Evolutionary conservation across 2,329 filamentous ascomycete genomes (phyloP).

Genomic region (Periconia digitata): DNA sequence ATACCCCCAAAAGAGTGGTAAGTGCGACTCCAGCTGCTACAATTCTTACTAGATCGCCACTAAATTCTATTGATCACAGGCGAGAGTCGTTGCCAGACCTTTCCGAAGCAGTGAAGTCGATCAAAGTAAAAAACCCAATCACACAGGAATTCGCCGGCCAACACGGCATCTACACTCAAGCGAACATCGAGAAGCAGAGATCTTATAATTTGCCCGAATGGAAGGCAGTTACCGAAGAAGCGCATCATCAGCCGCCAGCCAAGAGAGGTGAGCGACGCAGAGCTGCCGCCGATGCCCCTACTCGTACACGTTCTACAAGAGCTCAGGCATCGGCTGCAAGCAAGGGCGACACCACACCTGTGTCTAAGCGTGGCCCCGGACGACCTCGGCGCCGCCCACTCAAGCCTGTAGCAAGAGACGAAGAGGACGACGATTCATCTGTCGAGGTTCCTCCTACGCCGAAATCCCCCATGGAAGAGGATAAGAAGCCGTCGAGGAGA

Average conservation of each 20-base stretch:
- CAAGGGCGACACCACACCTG: conserved; percentile 38
- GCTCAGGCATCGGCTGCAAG: conserved; percentile 33
- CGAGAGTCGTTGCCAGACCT: conserved; percentile 72
- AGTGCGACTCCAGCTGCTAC: conserved; percentile 30
- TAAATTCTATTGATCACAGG: conserved; percentile 49
- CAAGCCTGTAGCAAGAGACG: conserved; percentile 25
- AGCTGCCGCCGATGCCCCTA: conserved; percentile 33
- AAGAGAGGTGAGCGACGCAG: conserved; percentile 79
- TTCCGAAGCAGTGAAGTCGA: conserved; percentile 83
- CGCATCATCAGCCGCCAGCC: conserved; percentile 92
- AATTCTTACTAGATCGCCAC: conserved; percentile 6
- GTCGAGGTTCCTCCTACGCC: conserved; percentile 45
- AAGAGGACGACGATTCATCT: conserved; percentile 31
- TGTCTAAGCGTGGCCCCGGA: conserved; percentile 52
- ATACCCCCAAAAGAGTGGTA: conserved; percentile 94
- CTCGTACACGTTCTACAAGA: conserved; percentile 37
- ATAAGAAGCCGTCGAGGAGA: conserved; percentile 35
- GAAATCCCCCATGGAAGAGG: conserved; percentile 47
- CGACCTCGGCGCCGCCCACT: conserved; percentile 44
- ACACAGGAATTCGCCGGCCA: conserved; percentile 97
- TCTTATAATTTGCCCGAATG: conserved; percentile 97
- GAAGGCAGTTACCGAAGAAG: conserved; percentile 90
- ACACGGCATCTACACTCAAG: conserved; percentile 92
- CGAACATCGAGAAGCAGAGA: conserved; percentile 93
- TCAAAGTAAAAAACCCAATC: conserved; percentile 94